Evolutionary conservation across 352 stramenopile genomes (phyloP), one percentile per base, ranked within the genome.

Genomic region (Globisporangium nagaii): DNA sequence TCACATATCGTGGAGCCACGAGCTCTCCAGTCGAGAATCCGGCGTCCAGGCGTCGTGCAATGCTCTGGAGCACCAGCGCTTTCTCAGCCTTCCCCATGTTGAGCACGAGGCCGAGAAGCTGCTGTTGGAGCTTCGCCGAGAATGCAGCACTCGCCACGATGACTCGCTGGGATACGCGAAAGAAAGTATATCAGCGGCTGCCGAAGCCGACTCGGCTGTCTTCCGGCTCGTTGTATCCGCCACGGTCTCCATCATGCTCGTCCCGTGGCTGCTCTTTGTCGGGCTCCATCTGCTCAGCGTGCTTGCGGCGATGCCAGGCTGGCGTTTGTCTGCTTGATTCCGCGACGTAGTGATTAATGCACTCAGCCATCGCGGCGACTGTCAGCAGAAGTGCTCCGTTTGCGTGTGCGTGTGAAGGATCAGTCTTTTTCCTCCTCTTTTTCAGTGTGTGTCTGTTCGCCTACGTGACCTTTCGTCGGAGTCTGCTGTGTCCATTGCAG

Each of bases 181-280:
- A 25, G 62, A 78, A 10, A 53, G 47, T 13, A n/a, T 66, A 2
- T 24, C 42, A 8, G 56, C 40, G 11, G 28, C 61, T 32, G 37
- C 52, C 20, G 32, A 56, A 32, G 52, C 62, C 20, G 27, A 17
- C 24, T 35, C 53, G 28, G 44, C 43, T 2, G 28, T 45, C 1
- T 66, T 65, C 44, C 58, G 46, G 24, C 48, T 63, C 4, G 56
- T 64, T 10, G 54, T 58, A 13, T 15, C 66, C 24, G 19, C 63
- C 11, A 46, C 68, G 24, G 35, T 78, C 11, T 56, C 70, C 12
- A 37, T 66, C 13, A 41, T 72, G 2, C 28, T 70, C 13, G 42
- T 63, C 1, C 69, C 66, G 1, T 78, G 69, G 69, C 13, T 75
- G 2, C 30, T 75, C 4, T 72, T 78, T 27, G 58, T 30, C 12